phyloP scores from a whole-genome alignment of 495 filamentous ascomycete genomes.

The Lophiostoma macrostomum region DNA sequence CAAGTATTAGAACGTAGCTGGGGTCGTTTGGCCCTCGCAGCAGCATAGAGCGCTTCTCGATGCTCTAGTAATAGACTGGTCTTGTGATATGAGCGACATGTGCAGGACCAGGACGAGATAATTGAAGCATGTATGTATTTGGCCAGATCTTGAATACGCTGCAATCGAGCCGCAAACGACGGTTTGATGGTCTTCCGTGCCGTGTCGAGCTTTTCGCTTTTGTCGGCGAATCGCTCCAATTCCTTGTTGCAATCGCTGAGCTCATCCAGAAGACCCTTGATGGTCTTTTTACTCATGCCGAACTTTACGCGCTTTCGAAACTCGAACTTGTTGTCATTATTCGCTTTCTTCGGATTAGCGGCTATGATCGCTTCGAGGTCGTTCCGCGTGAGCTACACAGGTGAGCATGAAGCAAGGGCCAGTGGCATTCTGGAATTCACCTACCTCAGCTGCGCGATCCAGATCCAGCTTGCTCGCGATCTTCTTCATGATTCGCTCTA shows the following conservation, averaged over 20 bases:
- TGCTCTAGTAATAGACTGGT: slow-evolving; percentile 32
- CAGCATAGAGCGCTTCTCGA: slow-evolving; percentile 10
- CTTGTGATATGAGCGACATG: slow-evolving; percentile 25
- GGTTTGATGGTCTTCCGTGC: slow-evolving; percentile 24
- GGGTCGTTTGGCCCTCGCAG: slow-evolving; percentile 16
- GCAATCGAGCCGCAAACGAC: slow-evolving; percentile 24
- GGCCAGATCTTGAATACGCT: slow-evolving; percentile 26
- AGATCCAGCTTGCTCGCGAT: slow-evolving; percentile 32
- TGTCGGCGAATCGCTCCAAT: slow-evolving; percentile 31
- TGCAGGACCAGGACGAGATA: slow-evolving; percentile 29
- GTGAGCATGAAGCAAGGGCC: slow-evolving; percentile 16
- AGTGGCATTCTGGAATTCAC: background rate
- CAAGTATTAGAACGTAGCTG: background rate
- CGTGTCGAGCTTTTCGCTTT: slow-evolving; percentile 32
- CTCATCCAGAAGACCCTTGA: slow-evolving; percentile 30
- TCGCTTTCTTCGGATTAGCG: slow-evolving; percentile 24
- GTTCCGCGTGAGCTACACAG: slow-evolving; percentile 21
- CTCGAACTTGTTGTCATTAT: slow-evolving; percentile 30
- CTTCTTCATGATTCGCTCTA: slow-evolving; percentile 31
- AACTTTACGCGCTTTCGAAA: slow-evolving; percentile 30
- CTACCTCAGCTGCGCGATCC: slow-evolving; percentile 27
- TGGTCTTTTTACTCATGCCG: slow-evolving; percentile 32
- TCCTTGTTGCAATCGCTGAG: slow-evolving; percentile 34
- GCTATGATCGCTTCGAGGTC: slow-evolving; percentile 32
- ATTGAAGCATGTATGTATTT: slow-evolving; percentile 24